Evolutionary conservation across 495 filamentous ascomycete species (phyloP), one percentile per base, ranked within the genome.

Genomic region (Penicillium desertorum): DNA sequence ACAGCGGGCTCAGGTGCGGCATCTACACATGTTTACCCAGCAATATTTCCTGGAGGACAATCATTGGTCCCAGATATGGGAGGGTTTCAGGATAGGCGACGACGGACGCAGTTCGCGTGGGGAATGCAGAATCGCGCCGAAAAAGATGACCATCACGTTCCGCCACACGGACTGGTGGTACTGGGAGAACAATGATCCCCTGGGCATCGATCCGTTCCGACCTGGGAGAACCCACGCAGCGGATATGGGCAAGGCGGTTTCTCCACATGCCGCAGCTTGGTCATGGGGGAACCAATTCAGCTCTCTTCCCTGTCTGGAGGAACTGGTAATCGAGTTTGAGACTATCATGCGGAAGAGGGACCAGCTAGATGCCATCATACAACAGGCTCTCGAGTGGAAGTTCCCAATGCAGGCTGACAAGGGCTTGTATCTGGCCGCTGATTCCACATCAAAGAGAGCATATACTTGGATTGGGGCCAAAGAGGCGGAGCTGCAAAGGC

Each of bases 281-380:
- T n/a, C 58, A 12, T 57, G 47, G 53, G 47, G 46, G 0, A 47
- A 39, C 8, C 42, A 51, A 11, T 57, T 61, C 5, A 7, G 5
- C 27, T 22, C 14, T 16, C 17, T 61, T 12, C 53, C 46, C 12
- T 46, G 37, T 29, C 47, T 61, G 4, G 39, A 61, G 22, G 58
- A 61, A 43, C 11, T 61, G 17, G 58, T 61, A 16, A 61, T 61
- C 39, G 58, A 61, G 30, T 61, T 61, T 16, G 58, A 61, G 47
- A 61, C 58, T 0, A 27, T 61, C 14, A 51, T 57, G 54, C 58
- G 58, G 32, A 61, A 61, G 30, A 56, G 42, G 30, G 53, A 57
- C n/a, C 58, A 61, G 32, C 23, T 61, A 23, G 58, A 61, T 42
- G 46, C 25, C 4, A 61, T 61, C 19, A 39, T 53, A 7, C 25